Percentiles rank a stretch among this genome's conserved stretches.
These are phyloP conservation scores for Poa pratensis DNA, from an alignment of 176 grass and related monocot genomes.

Conservation along the genomic window DNA sequence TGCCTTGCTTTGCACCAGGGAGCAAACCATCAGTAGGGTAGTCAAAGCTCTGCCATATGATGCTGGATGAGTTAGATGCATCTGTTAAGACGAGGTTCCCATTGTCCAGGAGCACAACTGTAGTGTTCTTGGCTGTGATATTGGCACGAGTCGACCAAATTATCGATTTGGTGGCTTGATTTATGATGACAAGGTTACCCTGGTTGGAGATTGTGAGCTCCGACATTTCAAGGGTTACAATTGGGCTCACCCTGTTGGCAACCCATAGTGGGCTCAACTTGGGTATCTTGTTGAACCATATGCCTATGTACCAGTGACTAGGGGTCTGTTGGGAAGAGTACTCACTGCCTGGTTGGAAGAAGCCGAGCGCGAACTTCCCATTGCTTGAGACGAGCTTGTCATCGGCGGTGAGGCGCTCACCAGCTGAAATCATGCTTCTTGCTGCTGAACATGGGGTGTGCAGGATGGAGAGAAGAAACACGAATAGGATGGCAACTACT, in stretches of 20 bases:
- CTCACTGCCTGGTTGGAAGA: slow-evolving; percentile 38
- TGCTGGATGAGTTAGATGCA: slow-evolving; percentile 31
- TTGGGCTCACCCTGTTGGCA: slow-evolving; percentile 46
- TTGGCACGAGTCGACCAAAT: slow-evolving; percentile 55
- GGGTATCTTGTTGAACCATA: slow-evolving; percentile 53
- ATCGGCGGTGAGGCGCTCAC: slow-evolving; percentile 24
- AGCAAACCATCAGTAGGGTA: slow-evolving; percentile 48
- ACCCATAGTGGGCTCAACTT: slow-evolving; percentile 50
- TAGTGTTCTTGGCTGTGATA: slow-evolving; percentile 26
- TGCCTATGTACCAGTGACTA: slow-evolving; percentile 48
- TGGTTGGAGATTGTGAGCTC: slow-evolving; percentile 42
- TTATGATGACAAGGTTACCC: slow-evolving; percentile 51
- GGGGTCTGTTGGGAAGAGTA: background rate
- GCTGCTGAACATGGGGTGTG: slow-evolving; percentile 13
- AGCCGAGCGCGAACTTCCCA: slow-evolving; percentile 51
- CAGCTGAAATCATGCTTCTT: slow-evolving; percentile 31
- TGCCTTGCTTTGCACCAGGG: slow-evolving; percentile 41
- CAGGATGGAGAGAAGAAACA: slow-evolving; percentile 18
- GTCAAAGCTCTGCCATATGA: slow-evolving; percentile 69
- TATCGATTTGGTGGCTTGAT: slow-evolving; percentile 28
- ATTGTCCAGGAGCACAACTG: slow-evolving; percentile 40
- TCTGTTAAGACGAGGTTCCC: slow-evolving; percentile 58
- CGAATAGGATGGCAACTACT: background rate
- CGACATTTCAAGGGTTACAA: background rate
- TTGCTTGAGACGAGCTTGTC: slow-evolving; percentile 42